Evolutionary conservation across 345 rosid genomes (phyloP).

Genomic region (Syzygium oleosum): DNA sequence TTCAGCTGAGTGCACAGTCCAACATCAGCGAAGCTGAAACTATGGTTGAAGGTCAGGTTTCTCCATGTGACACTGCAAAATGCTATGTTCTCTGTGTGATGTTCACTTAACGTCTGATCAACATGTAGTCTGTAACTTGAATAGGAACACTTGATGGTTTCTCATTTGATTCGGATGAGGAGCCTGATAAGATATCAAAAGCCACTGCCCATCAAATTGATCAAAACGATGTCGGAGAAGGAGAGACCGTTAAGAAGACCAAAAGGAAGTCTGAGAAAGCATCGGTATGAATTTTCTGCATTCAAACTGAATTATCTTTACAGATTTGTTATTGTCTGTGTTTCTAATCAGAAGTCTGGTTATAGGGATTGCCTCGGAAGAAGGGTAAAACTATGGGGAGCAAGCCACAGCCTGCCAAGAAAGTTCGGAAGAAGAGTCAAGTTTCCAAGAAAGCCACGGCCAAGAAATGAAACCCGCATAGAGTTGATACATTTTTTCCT

Average conservation of each 20-base stretch:
- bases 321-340: background rate
- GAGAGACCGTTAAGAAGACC: conserved; percentile 30
- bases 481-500: background rate
- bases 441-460: conserved; percentile 34
- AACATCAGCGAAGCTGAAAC: conserved; percentile 86
- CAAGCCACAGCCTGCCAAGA: conserved; percentile 54
- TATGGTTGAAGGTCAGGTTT: conserved; percentile 77
- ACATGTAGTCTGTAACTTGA: background rate
- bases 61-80: background rate
- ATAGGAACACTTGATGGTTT: conserved; percentile 86
- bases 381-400: conserved; percentile 46
- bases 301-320: background rate
- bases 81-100: background rate
- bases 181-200: conserved; percentile 48
- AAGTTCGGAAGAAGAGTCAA: conserved; percentile 39
- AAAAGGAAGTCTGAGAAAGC: conserved; percentile 57
- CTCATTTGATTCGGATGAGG: conserved; percentile 82
- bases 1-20: conserved; percentile 78
- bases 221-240: conserved; percentile 45
- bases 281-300: conserved; percentile 31
- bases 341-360: background rate
- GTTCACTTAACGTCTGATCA: background rate
- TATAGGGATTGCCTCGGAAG: conserved; percentile 43
- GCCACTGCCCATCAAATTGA: conserved; percentile 31
- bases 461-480: conserved; percentile 19